Percentiles rank a stretch among this genome's conserved stretches.
Evolutionary conservation across 1,284 basidiomycete genomes (phyloP).

Genomic region (Earliella scabrosa): DNA sequence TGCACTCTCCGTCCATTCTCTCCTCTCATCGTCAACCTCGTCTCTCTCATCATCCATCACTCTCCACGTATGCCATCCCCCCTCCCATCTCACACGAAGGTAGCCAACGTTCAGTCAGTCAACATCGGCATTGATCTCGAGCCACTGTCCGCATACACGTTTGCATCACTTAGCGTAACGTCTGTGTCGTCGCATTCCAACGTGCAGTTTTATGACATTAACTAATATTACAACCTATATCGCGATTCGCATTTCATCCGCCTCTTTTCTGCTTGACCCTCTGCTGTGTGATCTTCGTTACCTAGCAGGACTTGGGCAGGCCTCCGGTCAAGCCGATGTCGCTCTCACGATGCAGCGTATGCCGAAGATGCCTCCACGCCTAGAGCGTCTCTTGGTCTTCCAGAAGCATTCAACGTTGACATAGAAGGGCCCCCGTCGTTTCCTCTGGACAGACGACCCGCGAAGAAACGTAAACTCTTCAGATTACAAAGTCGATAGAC

Average conservation of each 20-base stretch:
- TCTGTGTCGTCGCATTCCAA: constrained; percentile 23
- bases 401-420: too few relatives aligned
- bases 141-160: neutral
- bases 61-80: neutral
- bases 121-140: constrained; percentile 2
- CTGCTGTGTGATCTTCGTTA: too few relatives aligned
- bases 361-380: too few relatives aligned
- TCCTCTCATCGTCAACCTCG: constrained; percentile 2
- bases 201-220: constrained; percentile 25
- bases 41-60: neutral
- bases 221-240: constrained; percentile 20
- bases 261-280: constrained; percentile 1
- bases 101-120: neutral
- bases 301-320: too few relatives aligned
- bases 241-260: constrained; percentile 11
- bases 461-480: too few relatives aligned
- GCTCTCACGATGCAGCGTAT: too few relatives aligned
- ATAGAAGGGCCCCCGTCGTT: too few relatives aligned
- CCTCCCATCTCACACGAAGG: neutral
- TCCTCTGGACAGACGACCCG: too few relatives aligned
- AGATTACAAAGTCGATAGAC: too few relatives aligned
- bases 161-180: constrained; percentile 22
- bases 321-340: too few relatives aligned
- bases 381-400: too few relatives aligned
- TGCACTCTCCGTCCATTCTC: neutral